Base-by-base conservation (phyloP, 305 asterid species). In the Fraxinus velutina region DNA sequence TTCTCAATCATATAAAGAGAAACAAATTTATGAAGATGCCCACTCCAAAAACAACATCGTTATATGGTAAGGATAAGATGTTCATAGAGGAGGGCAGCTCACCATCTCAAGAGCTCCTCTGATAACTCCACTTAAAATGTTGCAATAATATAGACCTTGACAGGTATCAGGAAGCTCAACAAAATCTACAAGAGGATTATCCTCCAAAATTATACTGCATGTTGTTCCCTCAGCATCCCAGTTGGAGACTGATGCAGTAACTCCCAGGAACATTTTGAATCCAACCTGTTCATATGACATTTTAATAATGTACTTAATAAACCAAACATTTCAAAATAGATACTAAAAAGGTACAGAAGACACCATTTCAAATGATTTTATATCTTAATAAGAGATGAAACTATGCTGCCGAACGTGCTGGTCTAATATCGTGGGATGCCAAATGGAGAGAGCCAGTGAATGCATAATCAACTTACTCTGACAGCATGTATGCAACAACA, bases 101-200 rank as follows among this genome's bases (percentile, higher is more conserved):
- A 95, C 93, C 93, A 90, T 90, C 87, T 90, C 93, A 24, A 90
- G 91, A 78, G 93, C 90, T 83, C 93, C 93, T 82, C 89, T 78
- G 66, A 90, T 84, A 77, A 90, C 91, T 80, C 99, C 99, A 85
- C 98, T 94, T 68, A 96, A 82, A 79, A 96, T 88, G 86, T 96
- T 96, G 93, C 99, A 94, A 42, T 96, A 96, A 73, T 89, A 87
- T 80, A 96, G 93, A 82, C 99, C 98, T 88, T 96, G 99, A 82
- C 97, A 96, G 72, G 94, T 94, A 83, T 94, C 98, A 73, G 98
- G 99, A 82, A 94, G 97, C 91, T 96, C 99, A 75, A 96, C 98
- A 85, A 94, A 96, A 87, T 96, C 99, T 73, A 94, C 97, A 80
- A 94, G 88, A 34, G 98, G 99, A 87, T 96, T 96, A 80, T 96